Conservation (phyloP, 441 rosid genomes). For the Adansonia gregorii region DNA sequence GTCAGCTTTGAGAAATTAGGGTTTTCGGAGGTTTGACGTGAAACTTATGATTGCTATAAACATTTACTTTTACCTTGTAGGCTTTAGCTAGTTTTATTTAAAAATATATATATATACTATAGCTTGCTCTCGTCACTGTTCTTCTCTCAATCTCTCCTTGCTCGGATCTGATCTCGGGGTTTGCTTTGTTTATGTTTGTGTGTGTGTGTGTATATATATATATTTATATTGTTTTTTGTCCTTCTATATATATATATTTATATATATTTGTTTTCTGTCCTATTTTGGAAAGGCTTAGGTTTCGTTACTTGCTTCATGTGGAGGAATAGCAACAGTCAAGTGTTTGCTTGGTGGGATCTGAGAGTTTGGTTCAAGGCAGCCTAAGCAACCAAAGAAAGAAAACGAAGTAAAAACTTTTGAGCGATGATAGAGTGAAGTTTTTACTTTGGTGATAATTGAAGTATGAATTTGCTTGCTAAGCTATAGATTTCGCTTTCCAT, state of each 20-base stretch:
- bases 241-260: too few species aligned
- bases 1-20: constrained; percentile 30
- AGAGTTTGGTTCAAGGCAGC: neutral
- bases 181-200: neutral
- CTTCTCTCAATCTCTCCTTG: neutral
- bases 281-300: too few species aligned
- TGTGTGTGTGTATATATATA: too few species aligned
- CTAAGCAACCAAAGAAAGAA: neutral
- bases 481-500: constrained; percentile 1
- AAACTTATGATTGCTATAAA: constrained; percentile 17
- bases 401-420: neutral
- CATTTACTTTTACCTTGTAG: neutral
- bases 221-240: too few species aligned
- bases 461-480: neutral
- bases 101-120: neutral
- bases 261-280: too few species aligned
- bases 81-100: neutral
- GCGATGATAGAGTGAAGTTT: neutral
- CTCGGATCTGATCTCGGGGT: neutral
- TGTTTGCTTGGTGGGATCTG: neutral
- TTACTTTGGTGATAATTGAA: neutral
- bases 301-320: too few species aligned
- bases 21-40: constrained; percentile 34
- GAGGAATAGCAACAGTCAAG: neutral
- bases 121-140: neutral